Conservation (phyloP, 75 land plant species). For the Isoetes taiwanensis region DNA sequence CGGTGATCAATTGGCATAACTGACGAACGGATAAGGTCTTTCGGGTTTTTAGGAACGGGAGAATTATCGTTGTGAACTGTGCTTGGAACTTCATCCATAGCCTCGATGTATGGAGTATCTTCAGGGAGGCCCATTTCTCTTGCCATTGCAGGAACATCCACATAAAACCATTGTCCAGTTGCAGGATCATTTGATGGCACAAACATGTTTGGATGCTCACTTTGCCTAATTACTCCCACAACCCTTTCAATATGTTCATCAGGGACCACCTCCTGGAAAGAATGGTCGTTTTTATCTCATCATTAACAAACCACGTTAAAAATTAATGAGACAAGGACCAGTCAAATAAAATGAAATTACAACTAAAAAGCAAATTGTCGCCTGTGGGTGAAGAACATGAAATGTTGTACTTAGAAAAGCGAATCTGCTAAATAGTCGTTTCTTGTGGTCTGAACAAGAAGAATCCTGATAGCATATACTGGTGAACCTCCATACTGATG, state of each 20-base stretch:
- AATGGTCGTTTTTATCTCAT: too few species aligned
- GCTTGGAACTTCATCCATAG: constrained; percentile 32
- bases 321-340: too few species aligned
- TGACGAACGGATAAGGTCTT: constrained; percentile 49
- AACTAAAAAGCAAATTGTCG: too few species aligned
- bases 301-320: too few species aligned
- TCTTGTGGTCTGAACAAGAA: too few species aligned
- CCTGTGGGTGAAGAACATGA: too few species aligned
- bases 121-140: constrained; percentile 55
- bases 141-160: constrained; percentile 72
- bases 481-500: too few species aligned
- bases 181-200: constrained; percentile 79
- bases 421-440: too few species aligned
- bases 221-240: constrained; percentile 66
- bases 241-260: constrained; percentile 30
- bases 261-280: constrained; percentile 20
- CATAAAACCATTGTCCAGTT: constrained; percentile 81
- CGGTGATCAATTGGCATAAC: constrained; percentile 95
- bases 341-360: too few species aligned
- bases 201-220: constrained; percentile 84
- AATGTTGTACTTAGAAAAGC: too few species aligned
- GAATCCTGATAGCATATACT: too few species aligned
- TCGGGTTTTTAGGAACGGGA: constrained; percentile 77
- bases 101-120: constrained; percentile 63
- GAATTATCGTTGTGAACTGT: constrained; percentile 43